These are phyloP conservation scores for Aspergillus ellipticus DNA, from an alignment of 495 filamentous ascomycete genomes.

Conservation along the genomic window DNA sequence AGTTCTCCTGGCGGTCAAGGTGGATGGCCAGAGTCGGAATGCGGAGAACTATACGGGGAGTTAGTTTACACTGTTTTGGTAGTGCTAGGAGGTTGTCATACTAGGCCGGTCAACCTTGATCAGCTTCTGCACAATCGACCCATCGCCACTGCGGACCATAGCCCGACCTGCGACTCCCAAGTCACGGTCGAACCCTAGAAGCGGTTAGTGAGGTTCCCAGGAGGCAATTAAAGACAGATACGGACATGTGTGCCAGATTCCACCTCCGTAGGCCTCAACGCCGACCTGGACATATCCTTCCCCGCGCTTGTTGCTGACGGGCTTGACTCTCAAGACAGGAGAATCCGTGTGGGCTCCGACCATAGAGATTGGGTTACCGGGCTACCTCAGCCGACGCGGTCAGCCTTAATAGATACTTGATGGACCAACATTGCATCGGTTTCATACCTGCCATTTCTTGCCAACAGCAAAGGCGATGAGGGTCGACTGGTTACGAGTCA, in stretches of 20 bases:
- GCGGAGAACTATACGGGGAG: slow-evolving; percentile 58
- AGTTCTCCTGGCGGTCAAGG: slow-evolving; percentile 77
- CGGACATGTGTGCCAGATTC: slow-evolving; percentile 63
- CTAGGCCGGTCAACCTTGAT: slow-evolving; percentile 86
- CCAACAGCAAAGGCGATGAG: slow-evolving; percentile 95
- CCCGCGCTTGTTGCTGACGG: slow-evolving; percentile 79
- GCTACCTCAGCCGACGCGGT: slow-evolving; percentile 30
- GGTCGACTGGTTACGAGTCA: slow-evolving; percentile 91
- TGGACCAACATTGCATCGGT: neutral
- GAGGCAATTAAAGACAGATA: neutral
- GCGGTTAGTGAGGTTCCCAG: slow-evolving; percentile 1
- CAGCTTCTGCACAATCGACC: slow-evolving; percentile 75
- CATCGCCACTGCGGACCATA: slow-evolving; percentile 70
- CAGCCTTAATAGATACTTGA: neutral
- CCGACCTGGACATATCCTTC: slow-evolving; percentile 95
- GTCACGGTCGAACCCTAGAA: slow-evolving; percentile 89
- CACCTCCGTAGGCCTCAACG: slow-evolving; percentile 94
- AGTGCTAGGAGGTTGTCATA: slow-evolving; percentile 29
- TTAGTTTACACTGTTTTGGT: neutral
- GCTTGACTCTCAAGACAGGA: slow-evolving; percentile 85
- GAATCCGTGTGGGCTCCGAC: slow-evolving; percentile 97
- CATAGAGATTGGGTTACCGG: slow-evolving; percentile 92
- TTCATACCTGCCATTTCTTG: slow-evolving; percentile 71
- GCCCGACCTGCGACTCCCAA: slow-evolving; percentile 85
- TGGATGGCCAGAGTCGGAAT: slow-evolving; percentile 94